phyloP scores from a whole-genome alignment of 2,329 filamentous ascomycete species.

The Penicillium sp. region DNA sequence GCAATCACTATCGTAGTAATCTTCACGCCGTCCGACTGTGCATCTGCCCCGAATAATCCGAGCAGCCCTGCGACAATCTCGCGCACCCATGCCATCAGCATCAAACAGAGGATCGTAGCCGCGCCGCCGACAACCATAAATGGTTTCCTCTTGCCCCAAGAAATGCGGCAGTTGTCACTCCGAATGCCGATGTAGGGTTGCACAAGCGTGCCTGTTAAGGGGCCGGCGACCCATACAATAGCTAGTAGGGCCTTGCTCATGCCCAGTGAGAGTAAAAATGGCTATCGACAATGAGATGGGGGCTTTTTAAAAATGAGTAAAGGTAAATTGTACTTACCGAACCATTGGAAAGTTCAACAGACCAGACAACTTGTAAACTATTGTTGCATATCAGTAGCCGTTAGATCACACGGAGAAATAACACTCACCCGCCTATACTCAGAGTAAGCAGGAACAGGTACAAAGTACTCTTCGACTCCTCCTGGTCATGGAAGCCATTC shows the following conservation, averaged over 20 bases:
- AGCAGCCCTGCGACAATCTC: slow-evolving; percentile 68
- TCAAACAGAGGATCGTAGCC: slow-evolving; percentile 63
- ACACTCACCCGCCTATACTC: slow-evolving; percentile 64
- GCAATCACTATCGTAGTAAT: slow-evolving; percentile 70
- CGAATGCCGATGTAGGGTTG: slow-evolving; percentile 80
- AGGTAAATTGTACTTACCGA: slow-evolving; percentile 52
- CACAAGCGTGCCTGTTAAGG: slow-evolving; percentile 71
- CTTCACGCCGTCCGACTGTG: slow-evolving; percentile 62
- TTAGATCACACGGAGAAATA: neutral
- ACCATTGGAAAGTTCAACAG: slow-evolving; percentile 88
- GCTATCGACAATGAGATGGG: slow-evolving; percentile 31
- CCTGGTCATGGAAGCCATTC: slow-evolving; percentile 46
- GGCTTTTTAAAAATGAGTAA: neutral
- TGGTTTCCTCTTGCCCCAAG: slow-evolving; percentile 75
- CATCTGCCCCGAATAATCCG: slow-evolving; percentile 65
- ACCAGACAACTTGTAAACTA: slow-evolving; percentile 89
- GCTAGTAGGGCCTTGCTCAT: slow-evolving; percentile 80
- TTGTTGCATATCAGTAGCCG: neutral
- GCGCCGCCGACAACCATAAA: slow-evolving; percentile 71
- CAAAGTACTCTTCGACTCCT: slow-evolving; percentile 67
- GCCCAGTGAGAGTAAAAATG: slow-evolving; percentile 73
- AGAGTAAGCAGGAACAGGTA: slow-evolving; percentile 84
- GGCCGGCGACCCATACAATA: slow-evolving; percentile 79
- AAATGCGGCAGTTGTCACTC: slow-evolving; percentile 70
- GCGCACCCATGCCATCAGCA: slow-evolving; percentile 69